phyloP scores from a whole-genome alignment of 352 stramenopile genomes.

The Halophytophthora polymorphica region DNA sequence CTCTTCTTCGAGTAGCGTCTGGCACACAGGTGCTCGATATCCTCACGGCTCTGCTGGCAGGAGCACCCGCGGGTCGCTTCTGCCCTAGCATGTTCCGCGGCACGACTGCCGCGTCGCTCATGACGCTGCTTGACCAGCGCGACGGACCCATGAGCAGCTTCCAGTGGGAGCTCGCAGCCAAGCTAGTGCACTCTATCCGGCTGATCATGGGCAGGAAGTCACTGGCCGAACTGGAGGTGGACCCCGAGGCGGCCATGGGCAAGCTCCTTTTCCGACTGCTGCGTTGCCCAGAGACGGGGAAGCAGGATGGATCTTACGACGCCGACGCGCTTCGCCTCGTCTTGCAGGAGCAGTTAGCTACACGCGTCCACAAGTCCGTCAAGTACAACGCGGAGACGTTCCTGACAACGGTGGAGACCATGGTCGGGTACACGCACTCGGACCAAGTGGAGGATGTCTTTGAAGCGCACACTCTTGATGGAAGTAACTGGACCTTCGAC shows the following conservation, averaged over 20 bases:
- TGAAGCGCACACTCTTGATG: conserved; percentile 35
- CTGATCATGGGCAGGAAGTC: conserved; percentile 31
- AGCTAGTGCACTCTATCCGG: conserved; percentile 53
- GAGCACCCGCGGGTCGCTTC: conserved; percentile 47
- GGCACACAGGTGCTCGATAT: conserved; percentile 67
- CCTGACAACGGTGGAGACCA: conserved; percentile 37
- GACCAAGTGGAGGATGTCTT: conserved; percentile 35
- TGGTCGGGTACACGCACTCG: conserved; percentile 46
- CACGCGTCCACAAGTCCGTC: conserved; percentile 47
- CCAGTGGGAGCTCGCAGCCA: conserved; percentile 42
- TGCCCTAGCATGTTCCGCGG: conserved; percentile 70
- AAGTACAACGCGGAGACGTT: conserved; percentile 49
- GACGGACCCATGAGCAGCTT: conserved; percentile 34
- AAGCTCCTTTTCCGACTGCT: conserved; percentile 64
- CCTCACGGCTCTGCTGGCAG: conserved; percentile 54
- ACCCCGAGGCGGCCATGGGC: conserved; percentile 42
- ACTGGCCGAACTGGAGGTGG: conserved; percentile 16
- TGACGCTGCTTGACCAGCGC: conserved; percentile 36
- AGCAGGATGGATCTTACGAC: not conserved
- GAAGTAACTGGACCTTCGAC: conserved; percentile 28
- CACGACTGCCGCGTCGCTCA: conserved; percentile 47
- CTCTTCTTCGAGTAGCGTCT: conserved; percentile 43
- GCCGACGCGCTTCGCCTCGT: conserved; percentile 19
- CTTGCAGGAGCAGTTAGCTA: conserved; percentile 51
- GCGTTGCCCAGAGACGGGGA: conserved; percentile 18